Percentiles rank a stretch among this genome's conserved stretches.
Conservation (phyloP, 257 asterid species). For the Nicotiana attenuata region DNA sequence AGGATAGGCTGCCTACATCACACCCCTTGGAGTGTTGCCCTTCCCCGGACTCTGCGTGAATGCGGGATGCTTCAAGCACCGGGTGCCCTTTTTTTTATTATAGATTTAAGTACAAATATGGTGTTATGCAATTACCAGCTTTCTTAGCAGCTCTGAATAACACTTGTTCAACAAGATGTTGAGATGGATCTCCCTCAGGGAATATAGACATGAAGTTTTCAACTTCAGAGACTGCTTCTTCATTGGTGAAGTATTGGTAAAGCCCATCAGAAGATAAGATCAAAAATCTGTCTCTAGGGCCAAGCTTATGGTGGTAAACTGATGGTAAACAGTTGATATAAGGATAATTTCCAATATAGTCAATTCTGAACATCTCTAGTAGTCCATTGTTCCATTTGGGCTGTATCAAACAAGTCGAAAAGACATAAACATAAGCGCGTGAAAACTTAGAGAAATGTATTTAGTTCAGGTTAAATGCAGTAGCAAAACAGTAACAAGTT, state of each 20-base stretch:
- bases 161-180: conserved; percentile 84
- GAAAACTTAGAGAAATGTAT: not conserved
- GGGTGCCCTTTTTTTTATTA: no score
- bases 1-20: no score
- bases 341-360: conserved; percentile 67
- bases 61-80: no score
- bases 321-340: conserved; percentile 72
- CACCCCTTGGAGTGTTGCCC: no score
- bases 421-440: not conserved
- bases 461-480: not conserved
- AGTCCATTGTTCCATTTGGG: conserved; percentile 89
- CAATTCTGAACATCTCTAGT: conserved; percentile 71
- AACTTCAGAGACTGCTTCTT: conserved; percentile 74
- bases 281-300: conserved; percentile 64
- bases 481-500: not conserved
- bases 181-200: conserved; percentile 97
- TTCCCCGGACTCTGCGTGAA: no score
- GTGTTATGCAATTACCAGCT: conserved; percentile 48
- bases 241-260: conserved; percentile 81
- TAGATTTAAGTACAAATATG: no score
- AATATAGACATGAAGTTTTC: conserved; percentile 66
- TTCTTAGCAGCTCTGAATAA: conserved; percentile 84
- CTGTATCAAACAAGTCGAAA: conserved; percentile 30
- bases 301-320: conserved; percentile 63
- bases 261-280: conserved; percentile 91